Evolutionary conservation across 2,329 filamentous ascomycete genomes (phyloP).

Genomic region (Albifimbria verrucaria): DNA sequence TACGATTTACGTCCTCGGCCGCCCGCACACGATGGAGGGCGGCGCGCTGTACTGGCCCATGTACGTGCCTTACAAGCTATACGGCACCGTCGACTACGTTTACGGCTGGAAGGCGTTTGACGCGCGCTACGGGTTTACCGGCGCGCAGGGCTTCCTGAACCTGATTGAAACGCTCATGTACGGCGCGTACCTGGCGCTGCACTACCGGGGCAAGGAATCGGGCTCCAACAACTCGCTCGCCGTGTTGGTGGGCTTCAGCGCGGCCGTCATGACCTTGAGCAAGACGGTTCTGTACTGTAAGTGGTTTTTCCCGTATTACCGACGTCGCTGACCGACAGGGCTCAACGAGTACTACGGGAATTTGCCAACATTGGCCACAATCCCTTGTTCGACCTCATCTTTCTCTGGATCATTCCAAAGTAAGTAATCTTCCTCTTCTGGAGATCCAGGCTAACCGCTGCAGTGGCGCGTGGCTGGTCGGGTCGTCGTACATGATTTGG

Average conservation of each 20-base stretch:
- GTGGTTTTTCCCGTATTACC: too few relatives aligned
- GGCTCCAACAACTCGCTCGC: conserved; percentile 28
- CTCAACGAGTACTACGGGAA: conserved; percentile 53
- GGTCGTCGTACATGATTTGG: conserved; percentile 50
- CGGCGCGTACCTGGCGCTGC: conserved; percentile 47
- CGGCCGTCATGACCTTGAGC: conserved; percentile 57
- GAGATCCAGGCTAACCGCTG: not conserved
- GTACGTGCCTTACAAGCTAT: conserved; percentile 76
- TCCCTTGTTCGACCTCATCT: conserved; percentile 36
- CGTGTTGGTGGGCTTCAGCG: conserved; percentile 47
- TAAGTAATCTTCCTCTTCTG: conserved; percentile 28
- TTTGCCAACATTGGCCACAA: conserved; percentile 60
- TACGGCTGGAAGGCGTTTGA: conserved; percentile 76
- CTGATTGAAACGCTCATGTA: conserved; percentile 66
- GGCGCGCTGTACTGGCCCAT: conserved; percentile 69
- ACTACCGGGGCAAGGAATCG: conserved; percentile 19
- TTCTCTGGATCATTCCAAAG: conserved; percentile 59
- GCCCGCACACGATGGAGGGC: conserved; percentile 79
- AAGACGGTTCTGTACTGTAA: conserved; percentile 61
- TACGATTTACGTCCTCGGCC: conserved; percentile 71
- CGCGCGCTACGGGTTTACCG: conserved; percentile 69
- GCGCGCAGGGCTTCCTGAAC: conserved; percentile 70
- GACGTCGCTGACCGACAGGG: conserved; percentile 32
- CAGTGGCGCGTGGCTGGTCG: conserved; percentile 54
- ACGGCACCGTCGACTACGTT: conserved; percentile 74